Evolutionary conservation across 1,284 basidiomycete genomes (phyloP).

Genomic region (Trichosporon coremiiforme): DNA sequence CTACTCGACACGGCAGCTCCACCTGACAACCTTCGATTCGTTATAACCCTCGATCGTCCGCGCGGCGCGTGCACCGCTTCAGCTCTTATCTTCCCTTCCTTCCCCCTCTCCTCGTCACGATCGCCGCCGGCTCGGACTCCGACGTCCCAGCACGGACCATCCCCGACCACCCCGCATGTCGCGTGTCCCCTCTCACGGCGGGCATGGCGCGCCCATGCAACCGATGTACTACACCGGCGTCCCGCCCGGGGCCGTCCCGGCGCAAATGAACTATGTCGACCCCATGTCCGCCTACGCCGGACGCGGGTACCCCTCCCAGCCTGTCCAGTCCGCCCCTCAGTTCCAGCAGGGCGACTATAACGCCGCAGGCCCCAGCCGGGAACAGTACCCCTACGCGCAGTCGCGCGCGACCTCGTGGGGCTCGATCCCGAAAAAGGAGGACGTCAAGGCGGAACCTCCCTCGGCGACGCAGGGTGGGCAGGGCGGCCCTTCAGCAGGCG

Average conservation of each 20-base stretch:
- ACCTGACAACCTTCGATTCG: background rate
- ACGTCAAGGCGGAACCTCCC: background rate
- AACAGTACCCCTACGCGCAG: conserved; percentile 24
- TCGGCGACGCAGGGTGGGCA: background rate
- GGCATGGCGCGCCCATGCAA: conserved; percentile 25
- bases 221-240: conserved; percentile 27
- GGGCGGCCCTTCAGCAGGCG: background rate
- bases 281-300: conserved; percentile 24
- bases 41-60: background rate
- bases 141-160: conserved; percentile 11
- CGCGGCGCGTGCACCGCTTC: conserved; percentile 14
- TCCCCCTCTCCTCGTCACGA: conserved; percentile 9
- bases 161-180: conserved; percentile 23
- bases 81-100: conserved; percentile 6
- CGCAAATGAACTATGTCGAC: conserved; percentile 26
- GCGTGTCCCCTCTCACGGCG: conserved; percentile 28
- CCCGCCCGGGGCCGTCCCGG: conserved; percentile 18
- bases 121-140: conserved; percentile 16
- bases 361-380: conserved; percentile 30
- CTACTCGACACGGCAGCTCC: background rate
- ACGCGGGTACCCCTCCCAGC: conserved; percentile 18
- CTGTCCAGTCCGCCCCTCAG: background rate
- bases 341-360: conserved; percentile 24
- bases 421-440: conserved; percentile 20
- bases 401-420: conserved; percentile 9